These are phyloP conservation scores for Xylariaceae sp. DNA, from an alignment of 2,329 filamentous ascomycete genomes.

Conservation along the genomic window DNA sequence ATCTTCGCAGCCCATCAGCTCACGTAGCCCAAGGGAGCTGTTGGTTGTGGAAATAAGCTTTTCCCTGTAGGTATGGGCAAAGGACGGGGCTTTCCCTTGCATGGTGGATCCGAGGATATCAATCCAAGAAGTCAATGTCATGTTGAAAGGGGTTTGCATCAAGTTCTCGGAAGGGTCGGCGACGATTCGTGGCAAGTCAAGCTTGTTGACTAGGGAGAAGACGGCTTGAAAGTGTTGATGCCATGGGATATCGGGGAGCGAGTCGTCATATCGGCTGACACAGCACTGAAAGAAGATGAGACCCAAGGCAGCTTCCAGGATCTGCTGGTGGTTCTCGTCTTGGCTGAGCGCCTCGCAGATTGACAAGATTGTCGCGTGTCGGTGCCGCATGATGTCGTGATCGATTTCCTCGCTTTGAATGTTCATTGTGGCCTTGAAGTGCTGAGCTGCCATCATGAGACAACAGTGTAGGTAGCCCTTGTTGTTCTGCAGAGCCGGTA, in stretches of 20 bases:
- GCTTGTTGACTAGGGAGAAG: constrained; percentile 77
- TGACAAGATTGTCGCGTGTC: constrained; percentile 80
- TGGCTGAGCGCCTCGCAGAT: constrained; percentile 76
- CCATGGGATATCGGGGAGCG: constrained; percentile 89
- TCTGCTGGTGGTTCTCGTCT: constrained; percentile 80
- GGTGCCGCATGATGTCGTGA: constrained; percentile 86
- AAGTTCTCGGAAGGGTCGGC: constrained; percentile 56
- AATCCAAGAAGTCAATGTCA: constrained; percentile 92
- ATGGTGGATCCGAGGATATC: constrained; percentile 95
- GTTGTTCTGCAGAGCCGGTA: constrained; percentile 86
- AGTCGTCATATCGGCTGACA: constrained; percentile 80
- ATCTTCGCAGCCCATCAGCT: constrained; percentile 97
- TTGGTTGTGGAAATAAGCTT: constrained; percentile 73
- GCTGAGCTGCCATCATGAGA: constrained; percentile 86
- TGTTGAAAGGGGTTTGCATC: constrained; percentile 79
- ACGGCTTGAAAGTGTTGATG: constrained; percentile 94
- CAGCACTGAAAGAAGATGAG: constrained; percentile 97
- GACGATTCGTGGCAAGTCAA: constrained; percentile 70
- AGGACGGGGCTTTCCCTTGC: constrained; percentile 77
- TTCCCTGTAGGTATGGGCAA: constrained; percentile 92
- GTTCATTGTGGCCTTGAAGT: constrained; percentile 75
- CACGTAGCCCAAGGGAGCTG: constrained; percentile 68
- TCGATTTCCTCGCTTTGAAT: constrained; percentile 71
- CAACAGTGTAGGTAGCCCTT: constrained; percentile 94
- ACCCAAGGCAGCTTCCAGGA: constrained; percentile 85